phyloP scores from a whole-genome alignment of 805 yeast species.

The Starmera amethionina region DNA sequence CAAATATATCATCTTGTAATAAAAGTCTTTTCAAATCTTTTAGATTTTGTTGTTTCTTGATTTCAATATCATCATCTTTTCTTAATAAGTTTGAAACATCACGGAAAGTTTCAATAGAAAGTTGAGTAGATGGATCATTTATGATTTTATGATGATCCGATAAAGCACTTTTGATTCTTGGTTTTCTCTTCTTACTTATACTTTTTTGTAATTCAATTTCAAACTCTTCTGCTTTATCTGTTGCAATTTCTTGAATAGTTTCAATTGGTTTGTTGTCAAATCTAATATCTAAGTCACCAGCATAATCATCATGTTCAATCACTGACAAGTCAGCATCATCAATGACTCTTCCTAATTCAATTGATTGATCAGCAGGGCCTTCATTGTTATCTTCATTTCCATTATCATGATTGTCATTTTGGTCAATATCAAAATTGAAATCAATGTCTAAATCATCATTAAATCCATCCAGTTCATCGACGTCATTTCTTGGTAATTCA shows the following conservation, averaged over 20 bases:
- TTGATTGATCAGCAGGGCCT: conserved; percentile 25
- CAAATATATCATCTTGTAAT: no score
- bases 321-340: conserved; percentile 12
- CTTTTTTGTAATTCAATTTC: conserved; percentile 3
- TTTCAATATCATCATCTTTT: no score
- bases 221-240: not conserved
- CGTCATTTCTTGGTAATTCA: conserved; percentile 51
- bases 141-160: conserved; percentile 7
- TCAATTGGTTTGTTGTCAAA: conserved; percentile 14
- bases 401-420: conserved; percentile 19
- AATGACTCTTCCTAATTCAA: conserved; percentile 44
- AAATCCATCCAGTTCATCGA: conserved; percentile 19
- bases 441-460: conserved; percentile 45
- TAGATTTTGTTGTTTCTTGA: no score
- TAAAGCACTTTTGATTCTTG: not conserved
- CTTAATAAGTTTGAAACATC: conserved; percentile 7
- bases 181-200: not conserved
- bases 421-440: conserved; percentile 33
- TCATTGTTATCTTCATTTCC: conserved; percentile 14
- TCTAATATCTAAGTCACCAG: conserved; percentile 3
- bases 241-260: conserved; percentile 1
- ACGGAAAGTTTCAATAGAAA: conserved; percentile 13
- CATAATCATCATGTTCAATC: conserved; percentile 1
- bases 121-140: conserved; percentile 1
- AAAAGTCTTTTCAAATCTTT: no score